Evolutionary conservation across 2,329 filamentous ascomycete species (phyloP).

Genomic region (Trichoderma lentiforme): DNA sequence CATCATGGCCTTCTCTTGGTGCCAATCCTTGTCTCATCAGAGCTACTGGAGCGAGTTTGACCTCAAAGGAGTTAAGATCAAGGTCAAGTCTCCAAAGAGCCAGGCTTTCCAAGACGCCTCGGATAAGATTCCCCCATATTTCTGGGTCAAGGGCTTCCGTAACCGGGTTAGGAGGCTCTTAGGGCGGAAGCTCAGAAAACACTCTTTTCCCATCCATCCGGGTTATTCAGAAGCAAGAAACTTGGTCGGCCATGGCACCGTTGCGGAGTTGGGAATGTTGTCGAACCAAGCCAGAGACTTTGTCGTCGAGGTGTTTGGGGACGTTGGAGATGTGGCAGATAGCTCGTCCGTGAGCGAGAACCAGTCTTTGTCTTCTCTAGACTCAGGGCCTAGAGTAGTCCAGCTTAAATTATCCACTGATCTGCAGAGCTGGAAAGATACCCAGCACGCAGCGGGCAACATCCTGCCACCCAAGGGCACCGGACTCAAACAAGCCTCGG

Average conservation of each 20-base stretch:
- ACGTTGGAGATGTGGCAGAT: constrained; percentile 6
- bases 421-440: constrained; percentile 22
- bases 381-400: constrained; percentile 16
- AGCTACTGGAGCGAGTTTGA: constrained; percentile 20
- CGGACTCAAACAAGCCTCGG: constrained; percentile 19
- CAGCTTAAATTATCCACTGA: constrained; percentile 21
- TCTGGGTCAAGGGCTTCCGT: constrained; percentile 19
- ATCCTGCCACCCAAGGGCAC: constrained; percentile 22
- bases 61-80: constrained; percentile 19
- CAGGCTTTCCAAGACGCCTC: constrained; percentile 2
- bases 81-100: constrained; percentile 10
- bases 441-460: constrained; percentile 21
- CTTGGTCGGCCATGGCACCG: constrained; percentile 18
- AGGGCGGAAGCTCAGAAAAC: constrained; percentile 4
- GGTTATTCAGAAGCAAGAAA: constrained; percentile 22
- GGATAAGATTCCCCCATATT: constrained; percentile 17
- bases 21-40: background rate
- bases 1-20: constrained; percentile 17
- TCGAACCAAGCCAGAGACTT: constrained; percentile 18
- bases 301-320: constrained; percentile 19
- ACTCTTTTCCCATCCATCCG: constrained; percentile 7
- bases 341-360: background rate
- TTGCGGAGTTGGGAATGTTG: constrained; percentile 19
- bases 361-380: background rate
- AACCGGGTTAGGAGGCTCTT: constrained; percentile 11